These are phyloP conservation scores for Populus alba DNA, from an alignment of 345 rosid species.

Conservation along the genomic window DNA sequence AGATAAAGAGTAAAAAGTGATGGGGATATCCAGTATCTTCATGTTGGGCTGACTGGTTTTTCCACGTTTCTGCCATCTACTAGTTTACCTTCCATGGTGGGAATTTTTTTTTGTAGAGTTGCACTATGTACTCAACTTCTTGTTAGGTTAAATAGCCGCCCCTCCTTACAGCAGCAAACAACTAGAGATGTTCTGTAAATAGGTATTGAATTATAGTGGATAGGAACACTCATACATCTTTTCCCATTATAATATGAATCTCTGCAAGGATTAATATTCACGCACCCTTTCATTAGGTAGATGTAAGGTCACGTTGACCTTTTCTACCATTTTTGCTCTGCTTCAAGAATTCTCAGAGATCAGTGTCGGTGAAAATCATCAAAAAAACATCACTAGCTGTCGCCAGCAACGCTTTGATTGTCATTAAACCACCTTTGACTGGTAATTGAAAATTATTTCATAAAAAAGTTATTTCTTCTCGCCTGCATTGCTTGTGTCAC, in stretches of 20 bases:
- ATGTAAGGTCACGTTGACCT: neutral
- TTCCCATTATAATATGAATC: neutral
- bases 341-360: neutral
- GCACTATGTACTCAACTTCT: neutral
- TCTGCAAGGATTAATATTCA: neutral
- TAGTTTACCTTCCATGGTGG: neutral
- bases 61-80: conserved; percentile 4
- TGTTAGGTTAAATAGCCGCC: neutral
- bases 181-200: no score
- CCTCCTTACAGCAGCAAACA: neutral
- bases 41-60: conserved; percentile 7
- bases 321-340: neutral
- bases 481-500: no score
- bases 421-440: neutral
- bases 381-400: neutral
- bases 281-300: neutral
- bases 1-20: neutral
- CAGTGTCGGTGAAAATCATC: neutral
- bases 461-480: no score
- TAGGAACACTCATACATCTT: neutral
- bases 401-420: neutral
- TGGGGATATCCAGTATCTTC: conserved; percentile 6
- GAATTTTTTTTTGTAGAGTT: neutral
- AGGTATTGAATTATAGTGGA: no score
- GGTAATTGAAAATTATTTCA: no score